These are phyloP conservation scores for Claviceps cyperi DNA, from an alignment of 2,329 filamentous ascomycete genomes.

Conservation along the genomic window DNA sequence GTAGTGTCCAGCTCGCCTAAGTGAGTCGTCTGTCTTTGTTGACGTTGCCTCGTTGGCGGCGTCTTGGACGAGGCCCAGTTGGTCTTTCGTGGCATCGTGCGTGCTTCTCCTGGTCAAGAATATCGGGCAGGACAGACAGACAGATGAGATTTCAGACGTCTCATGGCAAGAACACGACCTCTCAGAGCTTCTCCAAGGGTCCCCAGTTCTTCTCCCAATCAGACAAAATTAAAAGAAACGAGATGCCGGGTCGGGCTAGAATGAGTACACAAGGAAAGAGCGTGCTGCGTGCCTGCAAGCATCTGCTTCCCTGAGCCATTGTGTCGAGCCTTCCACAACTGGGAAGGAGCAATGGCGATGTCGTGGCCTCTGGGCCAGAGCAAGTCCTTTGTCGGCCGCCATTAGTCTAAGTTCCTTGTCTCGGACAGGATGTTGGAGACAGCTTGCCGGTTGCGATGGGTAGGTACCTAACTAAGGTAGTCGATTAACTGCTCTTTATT, in stretches of 20 bases:
- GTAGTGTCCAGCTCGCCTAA: constrained; percentile 21
- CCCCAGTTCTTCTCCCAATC: neutral
- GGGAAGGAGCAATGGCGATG: neutral
- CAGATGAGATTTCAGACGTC: neutral
- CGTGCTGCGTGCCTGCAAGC: neutral
- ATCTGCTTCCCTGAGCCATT: neutral
- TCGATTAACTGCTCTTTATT: too few relatives aligned
- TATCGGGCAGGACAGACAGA: neutral
- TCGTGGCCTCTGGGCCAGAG: neutral
- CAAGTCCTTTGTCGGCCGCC: too few relatives aligned
- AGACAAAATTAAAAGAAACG: neutral
- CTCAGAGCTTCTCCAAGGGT: neutral
- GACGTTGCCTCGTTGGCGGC: constrained; percentile 4
- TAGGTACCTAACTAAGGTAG: too few relatives aligned
- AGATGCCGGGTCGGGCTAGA: neutral
- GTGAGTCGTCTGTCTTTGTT: constrained; percentile 7
- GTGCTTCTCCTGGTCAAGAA: neutral
- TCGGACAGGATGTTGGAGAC: too few relatives aligned
- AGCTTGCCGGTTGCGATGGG: too few relatives aligned
- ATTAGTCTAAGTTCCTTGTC: too few relatives aligned
- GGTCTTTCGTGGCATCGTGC: neutral
- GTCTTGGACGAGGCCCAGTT: neutral
- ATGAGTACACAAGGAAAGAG: neutral
- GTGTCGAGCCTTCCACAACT: neutral
- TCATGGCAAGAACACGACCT: neutral